Base-by-base conservation (phyloP, 352 stramenopile species). In the Pythium phragmitis region DNA sequence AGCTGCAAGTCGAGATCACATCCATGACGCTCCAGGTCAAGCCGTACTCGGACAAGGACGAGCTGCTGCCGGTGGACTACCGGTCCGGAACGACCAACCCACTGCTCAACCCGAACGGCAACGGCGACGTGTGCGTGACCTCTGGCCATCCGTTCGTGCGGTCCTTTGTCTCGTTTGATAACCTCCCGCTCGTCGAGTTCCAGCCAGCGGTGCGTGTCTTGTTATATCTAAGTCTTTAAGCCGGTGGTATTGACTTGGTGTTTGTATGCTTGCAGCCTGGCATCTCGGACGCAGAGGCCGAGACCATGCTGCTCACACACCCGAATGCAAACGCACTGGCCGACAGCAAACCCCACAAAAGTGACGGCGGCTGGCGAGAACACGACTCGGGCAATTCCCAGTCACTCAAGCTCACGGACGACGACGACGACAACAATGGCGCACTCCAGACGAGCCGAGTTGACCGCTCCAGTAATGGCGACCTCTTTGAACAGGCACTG, bases 181-280 rank as follows among this genome's bases (percentile, higher is more conserved):
- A 97, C 43, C 76, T 99, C 19, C 96, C 96, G 37, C 81, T 99
- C 4, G 93, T 99, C 26, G 93, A 99, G 70, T 99, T 99, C 65
- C 78, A 92, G 55, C 85, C 86, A 2, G 68, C 68, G 68, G 79
- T 91, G 69, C n/a, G 55, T 53, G 26, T 30, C 26, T 30, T 30
- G 26, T 30, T 30, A 30, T 1, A 30, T 30, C 26, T 30, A 30
- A 30, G 2, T 30, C 26, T 30, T 30, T 1, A 30, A 30, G 26
- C 26, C 26, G 26, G 26, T 28, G 26, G 26, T 28, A 23, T 21
- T 66, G 23, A 60, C 48, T 56, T 57, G 4, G 17, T 50, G 39
- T 63, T 42, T 62, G 60, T 26, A 30, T 43, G 68, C 46, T 41
- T 23, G 13, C 67, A 92, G 75, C 59, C 76, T 37, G 71, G 67